phyloP scores from a whole-genome alignment of 1,139 yeast species.

The Arxiozyma bovina region DNA sequence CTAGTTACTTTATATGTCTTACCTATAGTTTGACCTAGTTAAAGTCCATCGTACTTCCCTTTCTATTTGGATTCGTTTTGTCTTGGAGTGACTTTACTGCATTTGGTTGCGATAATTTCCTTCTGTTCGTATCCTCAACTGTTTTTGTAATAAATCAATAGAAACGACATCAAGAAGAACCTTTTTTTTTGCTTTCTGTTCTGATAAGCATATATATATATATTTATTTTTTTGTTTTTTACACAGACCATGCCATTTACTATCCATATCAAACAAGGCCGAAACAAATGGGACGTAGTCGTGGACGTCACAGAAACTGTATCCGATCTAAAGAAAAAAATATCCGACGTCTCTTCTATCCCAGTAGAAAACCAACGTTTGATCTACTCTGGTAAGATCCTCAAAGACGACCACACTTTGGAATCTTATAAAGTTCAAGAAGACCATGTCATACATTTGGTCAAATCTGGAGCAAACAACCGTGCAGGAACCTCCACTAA shows the following conservation, averaged over 20 bases:
- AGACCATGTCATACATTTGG: conserved; percentile 85
- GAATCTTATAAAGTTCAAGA: conserved; percentile 69
- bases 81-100: no score
- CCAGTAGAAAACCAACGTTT: conserved; percentile 74
- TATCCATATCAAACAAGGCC: conserved; percentile 45
- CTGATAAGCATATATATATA: no score
- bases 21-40: no score
- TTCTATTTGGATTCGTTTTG: no score
- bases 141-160: no score
- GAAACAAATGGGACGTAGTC: conserved; percentile 62
- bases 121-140: no score
- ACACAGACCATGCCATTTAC: conserved; percentile 18
- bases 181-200: no score
- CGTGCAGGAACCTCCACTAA: conserved; percentile 16
- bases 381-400: conserved; percentile 87
- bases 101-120: no score
- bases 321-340: conserved; percentile 55
- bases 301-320: conserved; percentile 51
- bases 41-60: no score
- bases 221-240: no score
- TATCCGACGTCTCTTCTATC: conserved; percentile 52
- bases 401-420: conserved; percentile 73
- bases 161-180: no score
- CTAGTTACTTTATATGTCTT: no score
- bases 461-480: conserved; percentile 46